phyloP scores from a whole-genome alignment of 495 filamentous ascomycete genomes.

The Thermochaetoides thermophila region DNA sequence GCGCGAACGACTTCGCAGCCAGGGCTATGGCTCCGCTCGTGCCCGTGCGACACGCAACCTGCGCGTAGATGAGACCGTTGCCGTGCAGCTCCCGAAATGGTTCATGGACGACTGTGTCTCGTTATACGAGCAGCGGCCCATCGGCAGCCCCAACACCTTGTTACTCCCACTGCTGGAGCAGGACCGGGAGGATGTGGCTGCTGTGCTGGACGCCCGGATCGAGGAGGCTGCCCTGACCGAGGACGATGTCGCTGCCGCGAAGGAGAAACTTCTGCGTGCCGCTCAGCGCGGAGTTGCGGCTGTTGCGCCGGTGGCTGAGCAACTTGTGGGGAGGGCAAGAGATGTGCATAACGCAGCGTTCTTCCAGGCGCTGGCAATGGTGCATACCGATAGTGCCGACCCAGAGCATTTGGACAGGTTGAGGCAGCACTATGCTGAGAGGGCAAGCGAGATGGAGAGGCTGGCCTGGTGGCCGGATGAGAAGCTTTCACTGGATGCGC shows the following conservation, averaged over 20 bases:
- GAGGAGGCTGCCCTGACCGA: slow-evolving; percentile 5
- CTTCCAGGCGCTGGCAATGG: slow-evolving; percentile 7
- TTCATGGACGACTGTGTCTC: slow-evolving; percentile 23
- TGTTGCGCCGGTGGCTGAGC: too few species aligned
- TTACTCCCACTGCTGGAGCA: slow-evolving; percentile 6
- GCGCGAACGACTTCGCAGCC: slow-evolving; percentile 9
- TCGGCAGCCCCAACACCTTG: slow-evolving; percentile 3
- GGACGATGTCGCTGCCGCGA: slow-evolving; percentile 5
- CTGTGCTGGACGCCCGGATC: slow-evolving; percentile 3
- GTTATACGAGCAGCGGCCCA: slow-evolving; percentile 13
- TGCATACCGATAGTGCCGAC: slow-evolving; percentile 6
- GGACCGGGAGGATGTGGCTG: slow-evolving; percentile 6
- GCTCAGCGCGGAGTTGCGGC: too few species aligned
- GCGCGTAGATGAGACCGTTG: slow-evolving; percentile 27
- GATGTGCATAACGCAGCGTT: slow-evolving; percentile 6
- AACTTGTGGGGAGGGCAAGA: neutral
- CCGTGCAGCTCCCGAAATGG: slow-evolving; percentile 27
- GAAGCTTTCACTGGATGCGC: slow-evolving; percentile 4
- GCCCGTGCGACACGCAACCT: slow-evolving; percentile 22
- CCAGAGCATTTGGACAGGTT: slow-evolving; percentile 8
- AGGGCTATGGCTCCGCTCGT: slow-evolving; percentile 22
- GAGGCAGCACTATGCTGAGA: slow-evolving; percentile 5
- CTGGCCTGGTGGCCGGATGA: slow-evolving; percentile 6
- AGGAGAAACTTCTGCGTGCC: too few species aligned
- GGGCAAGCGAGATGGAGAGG: slow-evolving; percentile 2